Evolutionary conservation across 768 basidiomycete genomes (phyloP), one percentile per base, ranked within the genome.

Genomic region (Hysterangium stoloniferum): DNA sequence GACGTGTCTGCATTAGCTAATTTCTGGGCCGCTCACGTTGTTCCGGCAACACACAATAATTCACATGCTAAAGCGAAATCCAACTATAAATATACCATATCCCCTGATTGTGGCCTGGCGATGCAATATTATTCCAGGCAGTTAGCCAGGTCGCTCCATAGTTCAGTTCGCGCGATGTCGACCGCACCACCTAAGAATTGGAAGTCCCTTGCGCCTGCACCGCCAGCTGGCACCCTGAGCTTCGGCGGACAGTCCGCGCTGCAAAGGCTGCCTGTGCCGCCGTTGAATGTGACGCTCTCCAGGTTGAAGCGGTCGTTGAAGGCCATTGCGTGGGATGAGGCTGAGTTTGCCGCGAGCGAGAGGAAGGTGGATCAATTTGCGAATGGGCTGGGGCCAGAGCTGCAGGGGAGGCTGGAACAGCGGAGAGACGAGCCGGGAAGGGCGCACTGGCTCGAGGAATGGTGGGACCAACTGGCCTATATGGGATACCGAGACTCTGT

Each of bases 381-480:
- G 7, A 54, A 51, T 3, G 56, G 60, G 12, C 64, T 61, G 40
- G 62, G 59, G 3, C 72, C 64, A 4, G 66, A 73, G 60, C 72
- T 95, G 28, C 92, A 95, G 54, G 61, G 70, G 38, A 66, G 83
- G 25, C 67, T 96, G 51, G 66, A 81, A 54, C 63, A 73, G 35
- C 72, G 78, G 37, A 73, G 77, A 15, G 68, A 67, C 22, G 73
- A 76, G 53, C 35, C 56, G 17, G 61, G 57, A 15, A 76, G 69
- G 38, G 71, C 74, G 32, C 86, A 90, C 58, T 97, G 93, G 93
- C 71, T 97, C 22, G 87, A 90, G 58, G 78, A 87, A 52, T 96
- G 94, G 91, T 97, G 94, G 93, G 92, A 97, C 62, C 83, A 89
- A 56, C 64, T 62, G 13, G 88, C 71, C 1, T 97, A 96, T 61